Base-by-base conservation (phyloP, 2,329 filamentous ascomycete species). In the Cladosporium cucumerinum region DNA sequence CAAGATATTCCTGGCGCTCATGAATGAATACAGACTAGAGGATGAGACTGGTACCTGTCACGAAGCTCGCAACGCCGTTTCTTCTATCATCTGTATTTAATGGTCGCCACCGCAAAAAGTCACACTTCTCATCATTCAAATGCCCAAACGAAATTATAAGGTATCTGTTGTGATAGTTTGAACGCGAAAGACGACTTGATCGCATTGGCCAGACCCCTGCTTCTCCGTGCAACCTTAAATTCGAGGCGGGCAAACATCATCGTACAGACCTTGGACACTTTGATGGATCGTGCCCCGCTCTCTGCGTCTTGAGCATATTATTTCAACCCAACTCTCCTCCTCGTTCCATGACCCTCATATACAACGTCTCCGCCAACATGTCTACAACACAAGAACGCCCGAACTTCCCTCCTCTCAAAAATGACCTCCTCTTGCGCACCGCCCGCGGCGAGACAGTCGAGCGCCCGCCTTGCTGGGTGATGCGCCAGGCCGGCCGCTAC, bases 401-500 rank as follows among this genome's bases (percentile, higher is more conserved):
- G 30, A 21, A 23, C 72, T 97, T 97, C 73, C 87, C 89, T 73
- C 91, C 93, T 65, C 81, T 98, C 77, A 88, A 96, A 81, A 99
- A 99, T 79, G 94, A 99, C 76, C 82, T 98, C 72, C 84, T 99
- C 75, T 83, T 99, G 66, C 88, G 95, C 76, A 91, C 94, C 72
- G 95, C 95, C 70, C 87, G 90, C 85, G 95, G 94, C 77, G 86
- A 97, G 80, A 88, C 88, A 77, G 91, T 98, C 70, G 93, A 97
- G 80, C 88, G 95, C 69, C 91, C 95, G 67, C 95, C 95, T 65
- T 92, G 96, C 83, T 99, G 95, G 95, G 93, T 99, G 77, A 99
- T 99, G 95, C 91, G 95, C 80, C 95, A 99, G 87, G 95, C 95
- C 75, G 95, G 95, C 66, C 90, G 95, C 72, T 99, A 99, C 78